Base-by-base conservation (phyloP, 495 filamentous ascomycete species). In the Podospora sp. region DNA sequence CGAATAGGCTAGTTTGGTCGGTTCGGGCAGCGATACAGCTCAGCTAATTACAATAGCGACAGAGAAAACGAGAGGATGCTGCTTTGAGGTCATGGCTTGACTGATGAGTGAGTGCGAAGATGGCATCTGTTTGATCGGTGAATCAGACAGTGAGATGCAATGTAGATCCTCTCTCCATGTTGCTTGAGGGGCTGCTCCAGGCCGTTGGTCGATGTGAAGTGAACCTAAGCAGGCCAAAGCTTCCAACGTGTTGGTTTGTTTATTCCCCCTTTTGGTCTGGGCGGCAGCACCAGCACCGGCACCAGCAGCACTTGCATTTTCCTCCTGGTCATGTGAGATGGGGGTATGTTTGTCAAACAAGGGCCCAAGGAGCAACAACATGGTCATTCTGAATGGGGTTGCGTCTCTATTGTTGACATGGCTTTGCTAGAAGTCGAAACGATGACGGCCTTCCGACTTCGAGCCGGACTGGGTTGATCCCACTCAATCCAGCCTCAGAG, bases 21-120 rank as follows among this genome's bases (percentile, higher is more conserved):
- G 40, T 46, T 46, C 40, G 40, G 12, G 4, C 40, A 46, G 40
- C 40, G 40, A 46, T 46, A 46, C 40, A 46, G 53, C 26, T 55
- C 26, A 57, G 53, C 20, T 57, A 57, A 57, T 57, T 21, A 57
- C 21, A 57, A 6, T 18, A 57, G 53, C 53, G 21, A 27, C 11
- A 57, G 21, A 57, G 21, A 57, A 24, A 57, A 27, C 22, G 26
- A 57, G 53, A 57, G 14, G 26, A 25, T 46, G 16, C 40, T 18
- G 12, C 40, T 46, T 46, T 46, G 40, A 46, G 12, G 40, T 46
- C 40, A 33, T 33, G 29, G 29, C 29, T 33, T 33, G 29, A 33
- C 29, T 3, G 29, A 33, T 33, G 29, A 33, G 4, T 3, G 29
- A 33, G 8, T 8, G 29, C 29, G 8, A 33, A 33, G 29, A 33